phyloP scores from a whole-genome alignment of 1,139 yeast species.

The Torulaspora pretoriensis region DNA sequence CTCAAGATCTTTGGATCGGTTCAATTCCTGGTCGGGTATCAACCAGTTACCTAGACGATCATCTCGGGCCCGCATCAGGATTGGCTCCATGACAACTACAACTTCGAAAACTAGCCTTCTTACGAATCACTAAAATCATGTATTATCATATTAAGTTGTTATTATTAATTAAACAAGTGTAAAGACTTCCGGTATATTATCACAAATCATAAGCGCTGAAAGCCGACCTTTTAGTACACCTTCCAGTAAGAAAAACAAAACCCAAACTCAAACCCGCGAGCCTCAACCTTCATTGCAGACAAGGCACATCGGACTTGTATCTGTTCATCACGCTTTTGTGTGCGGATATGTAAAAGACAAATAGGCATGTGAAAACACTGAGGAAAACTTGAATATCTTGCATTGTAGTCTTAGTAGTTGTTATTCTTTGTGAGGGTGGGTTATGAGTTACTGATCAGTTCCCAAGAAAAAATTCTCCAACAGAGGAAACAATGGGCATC shows the following conservation, averaged over 20 bases:
- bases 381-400: conserved; percentile 21
- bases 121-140: not conserved
- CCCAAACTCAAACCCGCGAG: not conserved
- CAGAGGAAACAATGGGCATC: no score
- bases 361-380: conserved; percentile 19
- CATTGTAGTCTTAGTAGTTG: conserved; percentile 7
- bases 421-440: no score
- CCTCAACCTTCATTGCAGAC: conserved; percentile 13
- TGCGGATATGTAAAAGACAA: conserved; percentile 19
- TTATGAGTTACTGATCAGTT: no score
- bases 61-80: not conserved
- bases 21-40: no score
- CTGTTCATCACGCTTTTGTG: conserved; percentile 22
- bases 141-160: not conserved
- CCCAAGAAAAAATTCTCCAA: no score
- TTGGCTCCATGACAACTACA: not conserved
- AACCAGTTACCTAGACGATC: no score
- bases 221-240: no score
- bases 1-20: not conserved
- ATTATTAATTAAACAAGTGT: not conserved
- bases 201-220: not conserved
- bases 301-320: conserved; percentile 20
- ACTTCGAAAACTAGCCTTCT: no score
- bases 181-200: not conserved
- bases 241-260: no score